Evolutionary conservation across 345 rosid species (phyloP).

Genomic region (Acer saccharum): DNA sequence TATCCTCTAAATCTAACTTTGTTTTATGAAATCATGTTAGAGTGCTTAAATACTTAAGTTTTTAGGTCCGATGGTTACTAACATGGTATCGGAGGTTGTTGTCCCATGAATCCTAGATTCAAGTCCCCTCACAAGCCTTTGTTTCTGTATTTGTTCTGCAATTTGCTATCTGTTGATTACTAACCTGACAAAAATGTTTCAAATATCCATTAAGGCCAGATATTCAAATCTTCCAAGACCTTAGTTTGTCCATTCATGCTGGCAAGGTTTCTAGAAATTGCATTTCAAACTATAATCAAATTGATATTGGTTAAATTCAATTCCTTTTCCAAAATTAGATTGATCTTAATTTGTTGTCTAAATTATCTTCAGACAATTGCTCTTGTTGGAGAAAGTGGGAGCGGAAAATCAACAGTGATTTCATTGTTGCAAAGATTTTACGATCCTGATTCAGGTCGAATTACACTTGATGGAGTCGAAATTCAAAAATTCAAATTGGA

Average conservation of each 20-base stretch:
- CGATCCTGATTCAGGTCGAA: constrained; percentile 75
- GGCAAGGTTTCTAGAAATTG: constrained; percentile 50
- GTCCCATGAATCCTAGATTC: too few species aligned
- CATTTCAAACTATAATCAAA: neutral
- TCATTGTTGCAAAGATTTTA: constrained; percentile 76
- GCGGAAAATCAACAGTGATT: constrained; percentile 79
- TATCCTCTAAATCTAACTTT: constrained; percentile 21
- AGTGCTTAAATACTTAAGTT: too few species aligned
- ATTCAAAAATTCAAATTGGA: constrained; percentile 55
- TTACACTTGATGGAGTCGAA: constrained; percentile 71
- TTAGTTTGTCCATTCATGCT: constrained; percentile 58
- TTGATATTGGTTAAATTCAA: neutral
- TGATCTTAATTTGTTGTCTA: neutral
- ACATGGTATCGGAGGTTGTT: too few species aligned
- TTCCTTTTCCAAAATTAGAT: neutral
- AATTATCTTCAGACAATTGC: constrained; percentile 59
- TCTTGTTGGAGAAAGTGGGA: constrained; percentile 84
- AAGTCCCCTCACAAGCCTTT: too few species aligned
- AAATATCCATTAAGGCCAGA: constrained; percentile 78
- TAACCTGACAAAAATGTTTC: constrained; percentile 29
- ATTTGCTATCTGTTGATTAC: too few species aligned
- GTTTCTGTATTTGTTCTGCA: too few species aligned
- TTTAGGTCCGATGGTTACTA: too few species aligned
- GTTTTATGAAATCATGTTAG: neutral
- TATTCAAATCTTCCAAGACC: constrained; percentile 62